Conservation (phyloP, 1,139 yeast genomes). For the Scheffersomyces illinoinensis region DNA sequence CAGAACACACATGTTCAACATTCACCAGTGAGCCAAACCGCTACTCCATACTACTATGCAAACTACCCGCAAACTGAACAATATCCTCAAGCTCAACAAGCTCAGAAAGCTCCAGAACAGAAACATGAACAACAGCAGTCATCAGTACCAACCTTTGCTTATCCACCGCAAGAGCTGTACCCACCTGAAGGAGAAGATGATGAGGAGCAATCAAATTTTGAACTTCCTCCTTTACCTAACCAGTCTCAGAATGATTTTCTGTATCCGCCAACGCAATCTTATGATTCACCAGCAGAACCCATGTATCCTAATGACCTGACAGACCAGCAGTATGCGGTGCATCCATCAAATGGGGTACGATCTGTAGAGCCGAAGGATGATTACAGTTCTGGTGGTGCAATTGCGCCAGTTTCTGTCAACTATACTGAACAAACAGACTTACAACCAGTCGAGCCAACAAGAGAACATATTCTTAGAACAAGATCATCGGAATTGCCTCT, state of each 20-base stretch:
- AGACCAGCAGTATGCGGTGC: background rate
- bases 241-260: background rate
- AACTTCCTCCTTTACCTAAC: background rate
- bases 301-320: background rate
- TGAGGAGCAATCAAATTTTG: background rate
- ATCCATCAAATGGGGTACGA: background rate
- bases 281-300: background rate
- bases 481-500: slow-evolving; percentile 13
- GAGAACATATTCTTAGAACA: slow-evolving; percentile 7
- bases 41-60: background rate
- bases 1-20: background rate
- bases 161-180: background rate
- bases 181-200: background rate
- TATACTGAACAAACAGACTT: background rate
- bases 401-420: background rate
- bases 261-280: background rate
- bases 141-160: background rate
- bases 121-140: background rate
- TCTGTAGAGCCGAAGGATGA: background rate
- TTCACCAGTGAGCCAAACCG: background rate
- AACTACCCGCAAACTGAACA: background rate
- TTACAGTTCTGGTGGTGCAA: background rate
- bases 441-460: background rate
- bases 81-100: background rate
- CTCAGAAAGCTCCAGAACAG: background rate